Base-by-base conservation (phyloP, 192 early-diverging fungal genomes). In the Backusella psychrophila region DNA sequence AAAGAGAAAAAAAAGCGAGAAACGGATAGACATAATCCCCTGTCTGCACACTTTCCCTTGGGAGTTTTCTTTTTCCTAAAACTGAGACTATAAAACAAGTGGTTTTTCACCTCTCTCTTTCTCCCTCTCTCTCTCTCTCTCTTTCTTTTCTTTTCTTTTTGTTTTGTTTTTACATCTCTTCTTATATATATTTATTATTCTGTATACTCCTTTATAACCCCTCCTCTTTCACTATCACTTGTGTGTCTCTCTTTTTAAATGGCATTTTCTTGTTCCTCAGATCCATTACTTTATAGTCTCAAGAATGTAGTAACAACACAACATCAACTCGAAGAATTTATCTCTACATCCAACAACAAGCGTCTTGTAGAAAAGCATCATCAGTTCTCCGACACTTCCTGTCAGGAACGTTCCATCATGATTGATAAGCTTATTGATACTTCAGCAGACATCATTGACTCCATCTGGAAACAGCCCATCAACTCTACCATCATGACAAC, bases 401-500 rank as follows among this genome's bases (percentile, higher is more conserved):
- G 38, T 49, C 63, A 76, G 17, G 75, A 76, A 35, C 63, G 56
- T 12, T 39, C 66, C 14, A 33, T 46, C 14, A 76, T 76, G 75
- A 76, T 76, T 41, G 71, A 78, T 17, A 78, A 66, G 4, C 41
- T 78, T 35, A 69, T 78, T 41, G 76, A 73, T 63, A 35, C 71
- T n/a, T 56, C 76, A 19, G 71, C 71, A 33, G 76, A 78, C 35
- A 78, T 80, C 21, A 73, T 80, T 26, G 79, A 77, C 3, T 69
- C 69, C 36, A 80, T 80, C 14, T 77, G 75, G 75, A 29, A 3
- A 29, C 56, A 63, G 23, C 21, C 46, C 6, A 41, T 38, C 65
- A 78, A 53, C 39, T 6, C 15, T 15, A 83, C 73, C 6, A 78
- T 85, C 38, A 83, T 89, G n/a, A 84, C 90, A 31, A 81, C 89